Evolutionary conservation across 2,329 filamentous ascomycete genomes (phyloP).

Genomic region (Drechslera avenae): DNA sequence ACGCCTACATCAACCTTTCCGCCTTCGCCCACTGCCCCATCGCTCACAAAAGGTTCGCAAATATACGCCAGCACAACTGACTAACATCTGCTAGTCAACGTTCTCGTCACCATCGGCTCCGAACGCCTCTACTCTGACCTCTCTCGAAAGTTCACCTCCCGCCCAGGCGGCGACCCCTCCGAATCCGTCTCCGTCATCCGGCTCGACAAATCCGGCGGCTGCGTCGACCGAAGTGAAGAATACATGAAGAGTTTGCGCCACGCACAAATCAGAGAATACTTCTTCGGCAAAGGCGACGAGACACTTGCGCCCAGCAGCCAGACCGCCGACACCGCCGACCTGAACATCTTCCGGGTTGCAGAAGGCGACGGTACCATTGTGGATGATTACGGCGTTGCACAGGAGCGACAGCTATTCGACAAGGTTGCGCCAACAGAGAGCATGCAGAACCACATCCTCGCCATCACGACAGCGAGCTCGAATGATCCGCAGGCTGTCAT

Average conservation of each 20-base stretch:
- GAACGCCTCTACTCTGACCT: conserved; percentile 77
- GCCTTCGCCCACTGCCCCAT: neutral
- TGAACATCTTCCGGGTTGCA: conserved; percentile 74
- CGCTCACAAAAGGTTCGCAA: conserved; percentile 1
- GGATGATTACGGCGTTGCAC: conserved; percentile 8
- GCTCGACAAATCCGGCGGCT: conserved; percentile 84
- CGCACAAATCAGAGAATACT: conserved; percentile 85
- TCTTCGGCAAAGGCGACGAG: conserved; percentile 77
- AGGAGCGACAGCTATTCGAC: conserved; percentile 58
- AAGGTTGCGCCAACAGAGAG: conserved; percentile 67
- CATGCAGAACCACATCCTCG: conserved; percentile 81
- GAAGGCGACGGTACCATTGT: conserved; percentile 56
- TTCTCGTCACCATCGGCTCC: conserved; percentile 82
- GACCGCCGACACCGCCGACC: conserved; percentile 74
- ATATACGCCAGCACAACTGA: neutral
- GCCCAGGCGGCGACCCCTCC: conserved; percentile 54
- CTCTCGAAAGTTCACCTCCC: conserved; percentile 66
- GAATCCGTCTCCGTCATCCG: conserved; percentile 77
- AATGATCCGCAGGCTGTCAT: conserved; percentile 74
- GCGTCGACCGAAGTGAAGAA: conserved; percentile 72
- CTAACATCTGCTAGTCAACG: conserved; percentile 65
- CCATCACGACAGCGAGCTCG: conserved; percentile 77
- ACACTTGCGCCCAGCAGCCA: conserved; percentile 86
- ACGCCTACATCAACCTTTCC: neutral
- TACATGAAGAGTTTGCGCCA: conserved; percentile 78